phyloP scores from a whole-genome alignment of 2,329 filamentous ascomycete genomes.

The Paracamarosporium sp. region DNA sequence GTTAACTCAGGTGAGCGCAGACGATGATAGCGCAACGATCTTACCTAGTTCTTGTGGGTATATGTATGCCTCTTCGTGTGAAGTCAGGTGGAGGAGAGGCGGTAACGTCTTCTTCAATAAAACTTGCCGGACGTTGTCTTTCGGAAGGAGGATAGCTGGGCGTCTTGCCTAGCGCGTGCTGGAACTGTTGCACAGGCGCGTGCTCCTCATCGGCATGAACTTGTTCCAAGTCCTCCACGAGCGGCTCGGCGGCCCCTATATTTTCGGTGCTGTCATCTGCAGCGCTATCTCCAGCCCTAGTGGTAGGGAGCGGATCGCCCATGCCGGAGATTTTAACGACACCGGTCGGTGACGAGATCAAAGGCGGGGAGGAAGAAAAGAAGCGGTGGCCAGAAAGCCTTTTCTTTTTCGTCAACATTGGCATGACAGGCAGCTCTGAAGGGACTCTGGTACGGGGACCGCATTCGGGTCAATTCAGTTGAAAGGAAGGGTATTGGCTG shows the following conservation, averaged over 20 bases:
- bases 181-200: constrained; percentile 27
- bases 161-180: constrained; percentile 20
- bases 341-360: constrained; percentile 28
- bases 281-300: constrained; percentile 37
- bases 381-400: constrained; percentile 38
- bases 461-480: neutral
- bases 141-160: constrained; percentile 26
- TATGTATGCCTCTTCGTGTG: constrained; percentile 43
- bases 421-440: constrained; percentile 14
- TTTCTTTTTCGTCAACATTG: constrained; percentile 36
- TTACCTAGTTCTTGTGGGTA: constrained; percentile 46
- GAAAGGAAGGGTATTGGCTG: constrained; percentile 6
- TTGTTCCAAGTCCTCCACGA: constrained; percentile 37
- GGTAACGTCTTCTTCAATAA: constrained; percentile 33
- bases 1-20: neutral
- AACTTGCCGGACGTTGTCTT: constrained; percentile 14
- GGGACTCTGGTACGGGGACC: neutral
- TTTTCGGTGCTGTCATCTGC: constrained; percentile 25
- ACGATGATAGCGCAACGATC: neutral
- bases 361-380: constrained; percentile 32
- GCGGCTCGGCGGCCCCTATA: constrained; percentile 34
- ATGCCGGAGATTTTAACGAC: constrained; percentile 32
- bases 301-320: constrained; percentile 27
- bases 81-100: constrained; percentile 44
- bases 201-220: constrained; percentile 27